These are phyloP conservation scores for Cercophora newfieldiana DNA, from an alignment of 495 filamentous ascomycete species.

Conservation along the genomic window DNA sequence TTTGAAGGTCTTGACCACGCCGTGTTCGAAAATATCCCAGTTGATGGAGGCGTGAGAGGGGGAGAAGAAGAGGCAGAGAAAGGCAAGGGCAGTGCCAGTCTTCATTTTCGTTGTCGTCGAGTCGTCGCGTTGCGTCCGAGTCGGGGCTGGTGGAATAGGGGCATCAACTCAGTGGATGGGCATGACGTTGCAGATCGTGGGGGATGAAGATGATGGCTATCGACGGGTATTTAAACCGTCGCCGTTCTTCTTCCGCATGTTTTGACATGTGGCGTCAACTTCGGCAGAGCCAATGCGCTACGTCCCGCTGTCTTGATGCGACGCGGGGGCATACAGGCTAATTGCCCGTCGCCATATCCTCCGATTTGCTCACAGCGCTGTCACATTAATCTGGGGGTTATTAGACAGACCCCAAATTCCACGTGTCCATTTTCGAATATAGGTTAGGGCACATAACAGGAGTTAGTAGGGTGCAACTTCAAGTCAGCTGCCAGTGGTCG, in stretches of 20 bases:
- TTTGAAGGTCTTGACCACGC: conserved; percentile 33
- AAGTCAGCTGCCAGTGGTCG: background rate
- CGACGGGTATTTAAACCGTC: background rate
- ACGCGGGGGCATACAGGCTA: conserved; percentile 5
- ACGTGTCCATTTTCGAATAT: conserved; percentile 3
- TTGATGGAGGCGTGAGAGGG: conserved; percentile 20
- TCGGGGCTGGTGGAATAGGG: too few species aligned
- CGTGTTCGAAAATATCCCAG: conserved; percentile 36
- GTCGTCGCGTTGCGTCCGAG: too few species aligned
- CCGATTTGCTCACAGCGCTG: conserved; percentile 4
- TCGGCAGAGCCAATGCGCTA: background rate
- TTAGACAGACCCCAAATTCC: background rate
- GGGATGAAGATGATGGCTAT: background rate
- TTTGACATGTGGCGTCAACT: conserved; percentile 5
- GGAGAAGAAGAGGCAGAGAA: background rate
- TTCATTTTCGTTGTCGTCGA: background rate
- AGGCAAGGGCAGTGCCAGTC: background rate
- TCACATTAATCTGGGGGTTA: conserved; percentile 1
- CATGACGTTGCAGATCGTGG: background rate
- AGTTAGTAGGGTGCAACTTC: background rate
- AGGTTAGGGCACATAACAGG: background rate
- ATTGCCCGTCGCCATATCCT: background rate
- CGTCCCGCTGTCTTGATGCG: background rate
- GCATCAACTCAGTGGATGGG: too few species aligned
- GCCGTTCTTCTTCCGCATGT: background rate